Base-by-base conservation (phyloP, 179 eudicot species). In the Corrigiola litoralis region DNA sequence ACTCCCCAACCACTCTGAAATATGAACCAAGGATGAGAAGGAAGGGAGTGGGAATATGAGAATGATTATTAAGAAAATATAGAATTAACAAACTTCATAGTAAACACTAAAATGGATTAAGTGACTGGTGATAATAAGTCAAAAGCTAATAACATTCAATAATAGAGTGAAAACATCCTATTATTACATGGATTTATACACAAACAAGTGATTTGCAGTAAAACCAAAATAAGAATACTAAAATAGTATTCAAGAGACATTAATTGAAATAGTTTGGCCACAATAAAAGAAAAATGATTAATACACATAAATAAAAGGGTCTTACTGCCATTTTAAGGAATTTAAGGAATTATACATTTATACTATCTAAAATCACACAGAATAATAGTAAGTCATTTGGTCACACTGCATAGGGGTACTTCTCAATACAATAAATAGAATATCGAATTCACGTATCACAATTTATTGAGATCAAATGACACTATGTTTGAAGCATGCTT, bases 1-100 rank as follows among this genome's bases (percentile, higher is more conserved):
- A 16, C 54, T 69, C 56, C 34, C 23, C 27, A 24, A 17, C 17
- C 50, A 55, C 65, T 46, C 77, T 58, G 51, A 76, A 34, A 42
- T 3, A 13, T 6, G 16, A 27, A 42, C 33, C 17, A 54, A 23
- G 36, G 17, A 41, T 0, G n/a, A 61, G 8, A 21, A 53, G 29
- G 62, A 36, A 20, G 13, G 44, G n/a, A n/a, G n/a, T n/a, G n/a
- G n/a, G n/a, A n/a, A n/a, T n/a, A n/a, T n/a, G 45, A 11, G 23
- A 53, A 4, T 12, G 6, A 24, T 17, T 45, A 7, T 10, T 3
- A 38, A 10, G 14, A 25, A 54, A 63, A 46, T 20, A 28, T 29
- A 47, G 24, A 6, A 11, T 18, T n/a, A 8, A 23, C 5, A 12
- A 31, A 41, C 21, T 33, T 48, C 17, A 17, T 33, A 34, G n/a